Conservation (phyloP, 257 asterid species). For the Leonotis leonurus region DNA sequence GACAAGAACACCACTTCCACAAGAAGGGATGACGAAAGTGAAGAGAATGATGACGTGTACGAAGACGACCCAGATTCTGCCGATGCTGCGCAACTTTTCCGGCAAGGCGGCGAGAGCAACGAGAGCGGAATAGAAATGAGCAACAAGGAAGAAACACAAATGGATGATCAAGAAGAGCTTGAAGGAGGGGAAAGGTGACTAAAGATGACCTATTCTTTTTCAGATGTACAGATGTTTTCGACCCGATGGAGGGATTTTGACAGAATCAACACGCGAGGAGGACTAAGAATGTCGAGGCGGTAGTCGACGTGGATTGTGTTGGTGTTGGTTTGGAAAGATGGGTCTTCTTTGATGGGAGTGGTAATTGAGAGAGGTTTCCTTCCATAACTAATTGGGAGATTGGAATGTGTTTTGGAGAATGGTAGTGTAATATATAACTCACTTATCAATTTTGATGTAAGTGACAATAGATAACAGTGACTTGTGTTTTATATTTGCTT, state of each 20-base stretch:
- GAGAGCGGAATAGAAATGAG: constrained; percentile 46
- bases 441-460: constrained; percentile 23
- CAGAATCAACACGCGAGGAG: not conserved
- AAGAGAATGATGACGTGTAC: constrained; percentile 54
- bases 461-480: too few relatives aligned
- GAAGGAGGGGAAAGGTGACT: constrained; percentile 81
- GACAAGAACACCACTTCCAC: constrained; percentile 20
- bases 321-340: not conserved
- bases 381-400: too few relatives aligned
- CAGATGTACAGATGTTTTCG: constrained; percentile 9
- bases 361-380: too few relatives aligned
- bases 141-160: constrained; percentile 69
- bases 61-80: constrained; percentile 58
- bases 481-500: too few relatives aligned
- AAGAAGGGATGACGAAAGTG: constrained; percentile 31
- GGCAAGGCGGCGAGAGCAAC: constrained; percentile 38
- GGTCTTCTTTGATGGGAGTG: not conserved
- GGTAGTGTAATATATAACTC: not conserved
- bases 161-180: constrained; percentile 94
- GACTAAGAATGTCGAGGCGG: not conserved
- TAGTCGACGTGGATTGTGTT: not conserved
- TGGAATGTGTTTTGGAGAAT: not conserved
- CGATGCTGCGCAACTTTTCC: constrained; percentile 45
- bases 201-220: not conserved
- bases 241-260: not conserved